Percentiles rank a stretch among this genome's conserved stretches.
phyloP scores from a whole-genome alignment of 1,284 basidiomycete genomes.

The Pascua sp. region DNA sequence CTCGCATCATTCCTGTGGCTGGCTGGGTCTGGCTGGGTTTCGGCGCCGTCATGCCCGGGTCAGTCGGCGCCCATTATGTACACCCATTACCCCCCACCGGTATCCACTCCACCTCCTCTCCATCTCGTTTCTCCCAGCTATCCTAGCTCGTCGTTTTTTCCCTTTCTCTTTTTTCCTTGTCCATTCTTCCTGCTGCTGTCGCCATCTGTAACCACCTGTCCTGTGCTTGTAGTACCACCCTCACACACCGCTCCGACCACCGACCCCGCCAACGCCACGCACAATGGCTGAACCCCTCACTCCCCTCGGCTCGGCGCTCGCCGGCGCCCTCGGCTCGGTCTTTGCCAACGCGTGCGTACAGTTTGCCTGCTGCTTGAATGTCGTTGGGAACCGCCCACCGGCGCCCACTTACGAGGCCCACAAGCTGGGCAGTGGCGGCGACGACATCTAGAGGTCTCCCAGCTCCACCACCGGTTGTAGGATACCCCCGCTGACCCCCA shows the following conservation, averaged over 20 bases:
- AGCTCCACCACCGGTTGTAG: neutral
- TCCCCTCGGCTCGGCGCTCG: constrained; percentile 86
- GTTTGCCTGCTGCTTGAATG: neutral
- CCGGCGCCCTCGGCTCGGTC: constrained; percentile 90
- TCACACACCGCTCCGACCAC: neutral
- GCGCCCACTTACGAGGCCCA: too few relatives aligned
- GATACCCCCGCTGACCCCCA: constrained; percentile 37
- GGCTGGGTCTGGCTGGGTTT: too few relatives aligned
- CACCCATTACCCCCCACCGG: neutral
- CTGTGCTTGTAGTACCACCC: neutral
- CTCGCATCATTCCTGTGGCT: too few relatives aligned
- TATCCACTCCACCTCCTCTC: neutral
- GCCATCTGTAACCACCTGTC: neutral
- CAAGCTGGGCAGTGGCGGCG: neutral
- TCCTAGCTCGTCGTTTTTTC: neutral
- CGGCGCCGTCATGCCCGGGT: too few relatives aligned
- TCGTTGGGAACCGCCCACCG: neutral
- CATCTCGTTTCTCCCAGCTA: neutral
- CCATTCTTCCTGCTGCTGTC: neutral
- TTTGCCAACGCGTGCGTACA: constrained; percentile 82
- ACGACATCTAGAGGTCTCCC: neutral
- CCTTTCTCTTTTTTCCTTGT: neutral
- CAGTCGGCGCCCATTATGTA: too few relatives aligned
- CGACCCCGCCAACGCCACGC: neutral
- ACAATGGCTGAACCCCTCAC: constrained; percentile 56